Percentiles rank a stretch among this genome's conserved stretches.
Conservation (phyloP, 306 rosid genomes). For the Inga leiocalycina region DNA sequence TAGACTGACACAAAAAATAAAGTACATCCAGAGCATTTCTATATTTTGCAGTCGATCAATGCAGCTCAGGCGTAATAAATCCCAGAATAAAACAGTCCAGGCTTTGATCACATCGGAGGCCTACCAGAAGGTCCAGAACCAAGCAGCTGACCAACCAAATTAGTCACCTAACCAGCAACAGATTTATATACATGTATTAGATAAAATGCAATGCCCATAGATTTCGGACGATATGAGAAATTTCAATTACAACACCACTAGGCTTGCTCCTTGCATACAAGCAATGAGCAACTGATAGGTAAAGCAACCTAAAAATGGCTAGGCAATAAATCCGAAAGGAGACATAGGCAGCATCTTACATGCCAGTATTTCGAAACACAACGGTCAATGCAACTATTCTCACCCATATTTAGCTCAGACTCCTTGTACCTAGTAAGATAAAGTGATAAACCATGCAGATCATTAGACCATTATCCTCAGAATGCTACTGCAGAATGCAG, state of each 20-base stretch:
- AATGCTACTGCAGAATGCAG: neutral
- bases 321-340: slow-evolving; percentile 13
- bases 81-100: slow-evolving; percentile 2
- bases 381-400: slow-evolving; percentile 96
- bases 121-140: slow-evolving; percentile 56
- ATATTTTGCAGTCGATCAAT: slow-evolving; percentile 17
- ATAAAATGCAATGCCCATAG: neutral
- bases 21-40: slow-evolving; percentile 28
- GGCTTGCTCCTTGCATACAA: slow-evolving; percentile 2
- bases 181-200: neutral
- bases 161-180: slow-evolving; percentile 66
- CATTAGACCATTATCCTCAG: slow-evolving; percentile 6
- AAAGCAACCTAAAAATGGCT: neutral
- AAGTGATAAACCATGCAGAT: neutral
- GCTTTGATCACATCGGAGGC: slow-evolving; percentile 58
- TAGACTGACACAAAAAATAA: slow-evolving; percentile 11
- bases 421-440: slow-evolving; percentile 83
- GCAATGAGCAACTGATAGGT: neutral
- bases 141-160: slow-evolving; percentile 79
- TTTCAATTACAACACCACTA: slow-evolving; percentile 9
- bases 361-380: slow-evolving; percentile 99
- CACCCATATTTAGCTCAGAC: slow-evolving; percentile 95
- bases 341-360: slow-evolving; percentile 49
- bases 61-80: slow-evolving; percentile 9
- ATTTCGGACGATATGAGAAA: neutral